Base-by-base conservation (phyloP, 1,284 basidiomycete genomes). In the Tilletia horrida region DNA sequence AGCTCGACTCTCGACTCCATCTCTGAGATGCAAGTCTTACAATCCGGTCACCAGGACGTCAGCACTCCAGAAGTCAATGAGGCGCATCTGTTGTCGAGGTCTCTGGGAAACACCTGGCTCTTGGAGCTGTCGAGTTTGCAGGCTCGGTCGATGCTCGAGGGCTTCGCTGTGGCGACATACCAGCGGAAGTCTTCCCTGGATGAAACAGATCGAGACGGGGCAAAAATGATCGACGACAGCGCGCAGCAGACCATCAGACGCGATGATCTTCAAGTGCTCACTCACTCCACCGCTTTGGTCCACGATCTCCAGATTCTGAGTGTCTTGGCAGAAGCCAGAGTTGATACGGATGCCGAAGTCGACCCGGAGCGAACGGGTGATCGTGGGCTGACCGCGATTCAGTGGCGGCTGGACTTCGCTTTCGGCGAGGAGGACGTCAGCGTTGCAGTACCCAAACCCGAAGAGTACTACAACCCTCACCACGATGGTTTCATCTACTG, bases 401-500 rank as follows among this genome's bases (percentile, higher is more conserved):
- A 48, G 47, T 48, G 47, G 47, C 52, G 27, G 27, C 52, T 57
- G 1, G 27, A 16, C 9, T 57, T 57, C 25, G 14, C 27, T 9
- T 57, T 57, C 25, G 52, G 52, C 14, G 23, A 23, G 52, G 52
- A 25, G 6, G 52, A 57, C 6, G 8, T 14, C 4, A 23, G 2
- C 14, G 27, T 31, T 4, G 14, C 8, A 9, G 23, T 31, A 9
- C 52, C 52, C 14, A n/a, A 25, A 25, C 52, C 67, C 3, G 57
- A 29, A 9, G 43, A 21, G 16, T 55, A 62, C 61, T 25, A 40
- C 13, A 68, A 68, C 25, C 64, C 57, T 8, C 63, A 48, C 14
- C 67, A 68, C 40, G 67, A 68, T 40, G 67, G 67, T 35, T 68
- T 61, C 61, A 43, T 68, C 9, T 68, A 68, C 35, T 68, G 67